A percentile compares a stretch with the other conserved stretches of the same genome.
Conservation (phyloP, 768 basidiomycete genomes). For the Phlebiopsis gigantea region DNA sequence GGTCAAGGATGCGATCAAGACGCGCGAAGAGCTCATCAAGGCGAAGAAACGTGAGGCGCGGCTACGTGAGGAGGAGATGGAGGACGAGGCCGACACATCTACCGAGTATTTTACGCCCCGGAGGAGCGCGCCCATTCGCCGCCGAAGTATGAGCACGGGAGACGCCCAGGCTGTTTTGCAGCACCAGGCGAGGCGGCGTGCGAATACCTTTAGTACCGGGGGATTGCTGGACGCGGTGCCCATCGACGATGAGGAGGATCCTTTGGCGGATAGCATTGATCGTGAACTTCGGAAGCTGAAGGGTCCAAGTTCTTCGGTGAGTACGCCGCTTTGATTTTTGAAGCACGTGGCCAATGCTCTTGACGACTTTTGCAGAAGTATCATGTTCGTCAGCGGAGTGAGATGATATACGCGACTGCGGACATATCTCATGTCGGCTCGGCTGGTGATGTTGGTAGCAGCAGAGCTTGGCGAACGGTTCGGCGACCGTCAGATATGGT, state of each 20-base stretch:
- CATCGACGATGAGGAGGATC: constrained; percentile 43
- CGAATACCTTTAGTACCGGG: constrained; percentile 22
- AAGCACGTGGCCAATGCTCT: constrained; percentile 1
- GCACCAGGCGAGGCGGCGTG: constrained; percentile 18
- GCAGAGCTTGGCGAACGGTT: constrained; percentile 83
- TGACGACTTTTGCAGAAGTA: constrained; percentile 51
- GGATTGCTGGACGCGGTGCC: constrained; percentile 34
- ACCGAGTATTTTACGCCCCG: constrained; percentile 3
- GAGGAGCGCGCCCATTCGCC: constrained; percentile 36
- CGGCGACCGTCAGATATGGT: constrained; percentile 95
- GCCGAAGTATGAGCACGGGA: constrained; percentile 76
- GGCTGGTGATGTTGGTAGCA: constrained; percentile 79
- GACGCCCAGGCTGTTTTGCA: constrained; percentile 44
- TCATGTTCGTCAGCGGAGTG: constrained; percentile 70
- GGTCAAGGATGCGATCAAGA: constrained; percentile 61
- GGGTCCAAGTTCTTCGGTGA: constrained; percentile 38
- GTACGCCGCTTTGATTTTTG: constrained; percentile 16
- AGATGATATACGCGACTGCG: constrained; percentile 71
- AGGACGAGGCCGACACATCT: constrained; percentile 26
- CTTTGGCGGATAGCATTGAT: constrained; percentile 65
- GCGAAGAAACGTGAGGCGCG: constrained; percentile 65
- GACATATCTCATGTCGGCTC: constrained; percentile 66
- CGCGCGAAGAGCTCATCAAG: constrained; percentile 62
- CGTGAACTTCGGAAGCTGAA: constrained; percentile 62
- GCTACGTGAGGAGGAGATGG: constrained; percentile 45